phyloP scores from a whole-genome alignment of 116 monocot genomes.

The Phalaenopsis hybrid region DNA sequence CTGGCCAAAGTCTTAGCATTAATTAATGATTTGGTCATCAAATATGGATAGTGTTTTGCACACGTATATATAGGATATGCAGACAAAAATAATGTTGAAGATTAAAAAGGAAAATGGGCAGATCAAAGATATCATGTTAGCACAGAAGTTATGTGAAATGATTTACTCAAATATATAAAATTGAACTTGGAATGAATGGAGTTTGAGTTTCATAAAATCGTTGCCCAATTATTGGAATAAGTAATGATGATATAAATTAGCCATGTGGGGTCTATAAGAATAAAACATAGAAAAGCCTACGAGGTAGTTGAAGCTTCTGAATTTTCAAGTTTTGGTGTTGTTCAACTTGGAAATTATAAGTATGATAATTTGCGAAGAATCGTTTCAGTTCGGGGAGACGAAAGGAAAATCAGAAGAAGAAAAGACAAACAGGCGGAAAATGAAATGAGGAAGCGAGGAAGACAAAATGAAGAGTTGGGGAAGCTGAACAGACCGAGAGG shows the following conservation, averaged over 20 bases:
- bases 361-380: no score
- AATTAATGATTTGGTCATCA: background rate
- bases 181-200: background rate
- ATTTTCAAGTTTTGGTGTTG: background rate
- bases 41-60: background rate
- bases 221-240: no score
- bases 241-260: no score
- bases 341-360: background rate
- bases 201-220: background rate
- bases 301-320: background rate
- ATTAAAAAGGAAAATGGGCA: background rate
- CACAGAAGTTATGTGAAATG: background rate
- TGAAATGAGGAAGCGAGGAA: no score
- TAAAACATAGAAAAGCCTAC: no score
- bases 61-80: background rate
- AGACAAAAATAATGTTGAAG: background rate
- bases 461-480: no score
- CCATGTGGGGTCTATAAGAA: no score
- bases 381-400: no score
- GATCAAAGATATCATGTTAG: no score
- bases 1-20: background rate
- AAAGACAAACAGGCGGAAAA: no score
- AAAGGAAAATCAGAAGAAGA: no score
- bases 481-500: no score
- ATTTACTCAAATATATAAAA: background rate